Percentiles rank a stretch among this genome's conserved stretches.
Conservation (phyloP, 306 rosid species). For the Prunus padus region DNA sequence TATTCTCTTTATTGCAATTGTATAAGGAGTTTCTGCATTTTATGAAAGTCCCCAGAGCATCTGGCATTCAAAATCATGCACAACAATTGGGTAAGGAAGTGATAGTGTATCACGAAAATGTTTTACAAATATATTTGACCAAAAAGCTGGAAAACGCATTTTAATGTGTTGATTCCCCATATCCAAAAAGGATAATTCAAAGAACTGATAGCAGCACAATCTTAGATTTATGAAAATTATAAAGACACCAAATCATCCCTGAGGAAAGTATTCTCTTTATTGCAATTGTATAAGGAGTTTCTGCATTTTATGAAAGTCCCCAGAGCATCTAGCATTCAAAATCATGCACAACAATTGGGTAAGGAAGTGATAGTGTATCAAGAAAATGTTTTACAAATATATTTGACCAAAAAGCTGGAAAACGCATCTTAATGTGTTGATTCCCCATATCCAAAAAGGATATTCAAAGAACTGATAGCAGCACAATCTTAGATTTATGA, state of each 20-base stretch:
- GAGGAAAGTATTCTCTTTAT: not conserved
- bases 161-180: not conserved
- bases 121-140: not conserved
- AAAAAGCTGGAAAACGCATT: not conserved
- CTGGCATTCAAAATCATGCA: not conserved
- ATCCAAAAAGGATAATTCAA: slow-evolving; percentile 3
- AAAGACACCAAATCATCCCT: slow-evolving; percentile 15
- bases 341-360: not conserved
- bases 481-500: not conserved
- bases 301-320: not conserved
- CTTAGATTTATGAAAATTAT: not conserved
- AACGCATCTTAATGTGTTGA: not conserved
- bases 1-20: not conserved
- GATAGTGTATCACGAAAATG: not conserved
- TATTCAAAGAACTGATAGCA: slow-evolving; percentile 16
- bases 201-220: not conserved
- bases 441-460: slow-evolving; percentile 1
- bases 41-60: not conserved
- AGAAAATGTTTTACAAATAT: not conserved
- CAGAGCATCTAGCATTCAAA: not conserved
- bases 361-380: not conserved
- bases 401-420: not conserved
- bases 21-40: not conserved
- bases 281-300: too few relatives aligned
- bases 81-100: not conserved